Evolutionary conservation across 2,329 filamentous ascomycete species (phyloP), one percentile per base, ranked within the genome.

Genomic region (Talaromyces verruculosus): DNA sequence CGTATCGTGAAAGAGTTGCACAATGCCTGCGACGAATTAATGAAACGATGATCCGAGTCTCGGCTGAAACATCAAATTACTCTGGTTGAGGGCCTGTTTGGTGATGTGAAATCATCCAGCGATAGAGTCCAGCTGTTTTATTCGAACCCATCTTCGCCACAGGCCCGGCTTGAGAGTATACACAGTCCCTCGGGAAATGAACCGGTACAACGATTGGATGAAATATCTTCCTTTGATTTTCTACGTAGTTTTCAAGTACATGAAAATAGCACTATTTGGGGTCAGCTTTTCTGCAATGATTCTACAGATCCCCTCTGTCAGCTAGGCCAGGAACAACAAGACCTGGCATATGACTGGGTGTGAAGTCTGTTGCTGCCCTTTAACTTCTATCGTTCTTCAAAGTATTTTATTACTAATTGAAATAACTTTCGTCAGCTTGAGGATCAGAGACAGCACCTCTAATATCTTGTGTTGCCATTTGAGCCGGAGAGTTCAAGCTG

Each of bases 241-340:
- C 2, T n/a, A 8, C 15, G 39, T n/a, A 43, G 17, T 10, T 51
- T 28, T 51, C 19, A 25, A 28, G 1, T 30, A 28, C 22, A 51
- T 22, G 47, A 51, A 51, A 28, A 25, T 28, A 28, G 47, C 28
- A 22, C 47, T 28, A 51, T 51, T 51, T 51, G 47, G 47, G 47
- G 47, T 28, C 47, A 51, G 28, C 47, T 51, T 25, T 51, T 51
- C 11, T 28, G 47, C 47, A 51, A 51, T 51, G 47, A 51, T 51
- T 51, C 22, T 51, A 51, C 28, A 25, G 47, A 51, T 51, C 22
- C 47, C 10, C 47, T 51, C 15, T 51, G 47, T 22, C 22, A 51
- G 47, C 22, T 51, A 30, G 47, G 47, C 19, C 47, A 51, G 10
- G 47, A 30, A 51, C 47, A 51, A 28, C 22, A 13, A 51, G 17